Conservation (phyloP, 2,329 filamentous ascomycete species). For the Colletotrichum agaves region DNA sequence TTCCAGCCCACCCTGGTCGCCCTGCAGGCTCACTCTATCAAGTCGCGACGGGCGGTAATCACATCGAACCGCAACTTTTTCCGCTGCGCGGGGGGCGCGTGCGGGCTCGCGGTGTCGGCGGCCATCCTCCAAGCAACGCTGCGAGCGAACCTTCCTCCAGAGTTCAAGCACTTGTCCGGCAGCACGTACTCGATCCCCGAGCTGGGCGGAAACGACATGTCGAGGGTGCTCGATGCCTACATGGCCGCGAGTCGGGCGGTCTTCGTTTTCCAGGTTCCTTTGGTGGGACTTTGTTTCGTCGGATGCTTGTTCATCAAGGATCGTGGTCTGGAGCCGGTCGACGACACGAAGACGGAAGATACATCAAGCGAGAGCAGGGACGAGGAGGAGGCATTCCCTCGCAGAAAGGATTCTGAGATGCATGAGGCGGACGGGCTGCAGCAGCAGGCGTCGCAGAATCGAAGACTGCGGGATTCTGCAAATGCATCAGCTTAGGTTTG, state of each 20-base stretch:
- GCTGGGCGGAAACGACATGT: constrained; percentile 24
- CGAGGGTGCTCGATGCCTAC: constrained; percentile 53
- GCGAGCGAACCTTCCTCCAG: constrained; percentile 41
- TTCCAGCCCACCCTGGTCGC: constrained; percentile 64
- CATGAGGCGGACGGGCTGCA: too few relatives aligned
- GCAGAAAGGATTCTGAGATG: neutral
- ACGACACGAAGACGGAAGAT: neutral
- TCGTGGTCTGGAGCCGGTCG: constrained; percentile 52
- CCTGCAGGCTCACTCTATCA: constrained; percentile 66
- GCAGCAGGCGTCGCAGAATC: neutral
- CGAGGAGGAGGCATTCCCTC: constrained; percentile 10
- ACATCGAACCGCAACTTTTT: constrained; percentile 73
- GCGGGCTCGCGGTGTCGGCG: constrained; percentile 67
- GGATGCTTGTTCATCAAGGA: constrained; percentile 63
- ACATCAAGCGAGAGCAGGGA: constrained; percentile 15
- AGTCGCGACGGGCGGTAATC: constrained; percentile 68
- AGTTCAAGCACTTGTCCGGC: constrained; percentile 42
- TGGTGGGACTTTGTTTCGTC: constrained; percentile 62
- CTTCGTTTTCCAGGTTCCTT: constrained; percentile 65
- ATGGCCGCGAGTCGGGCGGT: constrained; percentile 64
- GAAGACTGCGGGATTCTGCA: neutral
- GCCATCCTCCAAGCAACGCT: constrained; percentile 54
- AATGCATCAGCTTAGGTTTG: neutral
- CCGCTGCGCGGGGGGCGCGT: constrained; percentile 66
- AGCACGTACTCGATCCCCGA: constrained; percentile 45